Evolutionary conservation across 108 stramenopile species (phyloP), one percentile per base, ranked within the genome.

Genomic region (Nitzschia palea): DNA sequence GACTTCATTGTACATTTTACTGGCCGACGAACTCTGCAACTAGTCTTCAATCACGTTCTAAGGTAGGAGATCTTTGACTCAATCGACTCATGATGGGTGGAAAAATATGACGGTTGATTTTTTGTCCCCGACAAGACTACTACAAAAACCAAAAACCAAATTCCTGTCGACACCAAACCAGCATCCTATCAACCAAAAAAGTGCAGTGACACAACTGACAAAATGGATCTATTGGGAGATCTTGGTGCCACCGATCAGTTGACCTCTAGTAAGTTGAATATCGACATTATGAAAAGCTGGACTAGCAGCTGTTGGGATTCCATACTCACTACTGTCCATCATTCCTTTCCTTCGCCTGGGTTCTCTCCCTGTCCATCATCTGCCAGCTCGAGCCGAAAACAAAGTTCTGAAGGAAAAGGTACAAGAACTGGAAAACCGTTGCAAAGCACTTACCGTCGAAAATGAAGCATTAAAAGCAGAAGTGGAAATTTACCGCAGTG

Each of bases 191-290:
- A n/a, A n/a, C n/a, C n/a, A n/a, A n/a, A n/a, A n/a, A n/a, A n/a
- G n/a, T n/a, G n/a, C n/a, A n/a, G n/a, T n/a, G n/a, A n/a, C n/a
- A 40, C 37, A 40, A 10, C 37, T 10, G 37, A 8, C 14, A 73
- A 23, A 31, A 93, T 93, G 92, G 92, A 93, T 74, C 75, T 93
- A 4, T 68, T 93, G 45, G 92, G 81, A 45, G 87, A 93, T 75
- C 56, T 93, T 27, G 92, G 92, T 22, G 63, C 67, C 14, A 73
- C 62, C 10, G 92, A 90, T 64, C 92, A 93, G 74, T 73, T 93
- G 56, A 90, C 89, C 17, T 85, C 86, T 35, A 48, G 83, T 85
- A 79, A 34, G 77, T 57, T n/a, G 35, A 12, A 25, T 29, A 48
- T 2, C 23, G 10, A 34, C 4, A 37, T 12, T 1, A n/a, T 35